Evolutionary conservation across 2,329 filamentous ascomycete species (phyloP), one percentile per base, ranked within the genome.

Genomic region (Botrytis squamosa): DNA sequence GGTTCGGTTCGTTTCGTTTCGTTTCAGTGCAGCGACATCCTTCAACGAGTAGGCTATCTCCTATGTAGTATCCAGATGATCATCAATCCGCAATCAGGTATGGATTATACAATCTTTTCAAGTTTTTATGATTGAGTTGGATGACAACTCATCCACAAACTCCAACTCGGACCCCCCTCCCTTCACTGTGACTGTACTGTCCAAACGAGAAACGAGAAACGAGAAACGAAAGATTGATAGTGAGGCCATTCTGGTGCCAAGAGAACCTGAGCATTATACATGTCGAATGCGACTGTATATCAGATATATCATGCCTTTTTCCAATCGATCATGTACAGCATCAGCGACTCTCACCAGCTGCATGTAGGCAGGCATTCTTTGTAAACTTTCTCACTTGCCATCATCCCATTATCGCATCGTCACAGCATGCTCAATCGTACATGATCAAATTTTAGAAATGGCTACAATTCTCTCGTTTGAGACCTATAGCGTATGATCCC

Each of bases 111-210:
- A 55, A 18, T n/a, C 22, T 40, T 16, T 52, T 38, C 14, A 40
- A 57, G n/a, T 57, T 57, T 65, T 25, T 33, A 14, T 40, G 25
- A 40, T 68, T 18, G 40, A 44, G 63, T 59, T 57, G 70, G 70
- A 67, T 60, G 70, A 72, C 70, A 72, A 68, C 63, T 72, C 63
- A 72, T 72, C 52, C 40, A 44, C 25, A 44, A 49, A 38, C 55
- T 12, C 12, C 14, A 57, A 57, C 44, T 33, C 33, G 38, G 22
- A 22, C 44, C 18, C 22, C 25, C 57, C 60, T 62, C 69, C 60
- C 70, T 68, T 72, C 62, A 55, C 16, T n/a, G 49, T 55, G 29
- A 29, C 29, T 29, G 29, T 29, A 67, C 68, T 46, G 38, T 49
- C 33, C 10, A 46, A 55, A 66, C 59, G 57, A 71, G 33, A 52